Conservation (phyloP, 2,329 filamentous ascomycete genomes). For the Fusarium sp. region DNA sequence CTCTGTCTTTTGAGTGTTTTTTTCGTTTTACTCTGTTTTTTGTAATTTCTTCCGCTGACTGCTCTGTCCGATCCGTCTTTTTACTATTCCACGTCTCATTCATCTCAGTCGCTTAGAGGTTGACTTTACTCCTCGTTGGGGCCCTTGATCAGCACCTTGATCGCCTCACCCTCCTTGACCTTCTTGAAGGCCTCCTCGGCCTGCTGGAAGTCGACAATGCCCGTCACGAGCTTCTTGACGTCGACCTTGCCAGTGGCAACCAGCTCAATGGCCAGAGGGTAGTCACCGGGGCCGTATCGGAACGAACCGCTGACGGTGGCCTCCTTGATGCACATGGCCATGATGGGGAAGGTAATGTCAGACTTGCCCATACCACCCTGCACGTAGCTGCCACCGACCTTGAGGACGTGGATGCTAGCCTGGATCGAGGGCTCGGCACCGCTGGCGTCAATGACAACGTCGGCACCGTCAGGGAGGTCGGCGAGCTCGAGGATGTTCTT, state of each 20-base stretch:
- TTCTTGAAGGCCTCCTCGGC: conserved; percentile 90
- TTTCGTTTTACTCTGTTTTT: neutral
- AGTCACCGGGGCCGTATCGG: conserved; percentile 90
- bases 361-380: conserved; percentile 91
- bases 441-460: conserved; percentile 84
- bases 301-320: conserved; percentile 89
- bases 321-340: conserved; percentile 90
- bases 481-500: conserved; percentile 72
- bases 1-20: neutral
- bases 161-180: conserved; percentile 84
- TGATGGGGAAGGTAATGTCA: conserved; percentile 92
- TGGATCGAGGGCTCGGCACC: conserved; percentile 85
- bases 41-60: neutral
- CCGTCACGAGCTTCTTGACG: conserved; percentile 85
- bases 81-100: neutral
- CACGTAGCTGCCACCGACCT: conserved; percentile 80
- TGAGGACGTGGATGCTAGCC: conserved; percentile 76
- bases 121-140: conserved; percentile 67
- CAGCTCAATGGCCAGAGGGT: conserved; percentile 83
- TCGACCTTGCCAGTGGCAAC: conserved; percentile 79
- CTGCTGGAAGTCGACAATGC: conserved; percentile 80
- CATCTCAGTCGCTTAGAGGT: neutral
- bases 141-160: conserved; percentile 76
- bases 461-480: conserved; percentile 75
- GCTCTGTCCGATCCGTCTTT: neutral